Conservation (phyloP, 768 basidiomycete genomes). For the Leccinum imitatum region DNA sequence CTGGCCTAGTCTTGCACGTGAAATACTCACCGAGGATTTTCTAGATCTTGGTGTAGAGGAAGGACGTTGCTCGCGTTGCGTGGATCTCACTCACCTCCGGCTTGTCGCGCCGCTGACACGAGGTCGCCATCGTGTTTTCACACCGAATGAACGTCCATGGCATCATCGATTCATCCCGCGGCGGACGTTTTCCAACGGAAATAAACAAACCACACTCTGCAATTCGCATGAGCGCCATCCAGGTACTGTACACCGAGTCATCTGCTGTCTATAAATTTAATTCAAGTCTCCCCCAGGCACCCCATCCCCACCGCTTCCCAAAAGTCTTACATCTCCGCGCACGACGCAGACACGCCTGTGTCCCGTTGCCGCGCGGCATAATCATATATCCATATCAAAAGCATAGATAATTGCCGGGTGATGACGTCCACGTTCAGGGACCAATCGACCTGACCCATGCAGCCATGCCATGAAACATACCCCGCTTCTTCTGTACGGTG, state of each 20-base stretch:
- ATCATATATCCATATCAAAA: not conserved
- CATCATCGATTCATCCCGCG: no score
- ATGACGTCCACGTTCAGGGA: not conserved
- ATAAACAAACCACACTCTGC: not conserved
- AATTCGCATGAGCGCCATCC: not conserved
- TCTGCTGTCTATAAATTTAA: not conserved
- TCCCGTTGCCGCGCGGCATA: not conserved
- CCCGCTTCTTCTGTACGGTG: conserved; percentile 16
- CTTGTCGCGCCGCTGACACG: not conserved
- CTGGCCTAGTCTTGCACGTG: no score
- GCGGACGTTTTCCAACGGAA: not conserved
- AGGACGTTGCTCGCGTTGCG: not conserved
- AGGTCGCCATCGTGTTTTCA: not conserved
- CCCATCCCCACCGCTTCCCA: not conserved
- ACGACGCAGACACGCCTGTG: not conserved
- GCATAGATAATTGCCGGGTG: conserved; percentile 1
- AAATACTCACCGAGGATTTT: no score
- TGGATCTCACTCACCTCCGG: not conserved
- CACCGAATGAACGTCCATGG: not conserved
- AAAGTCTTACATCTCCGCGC: not conserved
- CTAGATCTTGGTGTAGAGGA: no score
- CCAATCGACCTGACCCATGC: conserved; percentile 24
- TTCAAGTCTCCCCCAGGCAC: not conserved
- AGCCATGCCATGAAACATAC: conserved; percentile 17
- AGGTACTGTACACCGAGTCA: not conserved